phyloP scores from a whole-genome alignment of 352 stramenopile genomes.

The Discostella stelligera region DNA sequence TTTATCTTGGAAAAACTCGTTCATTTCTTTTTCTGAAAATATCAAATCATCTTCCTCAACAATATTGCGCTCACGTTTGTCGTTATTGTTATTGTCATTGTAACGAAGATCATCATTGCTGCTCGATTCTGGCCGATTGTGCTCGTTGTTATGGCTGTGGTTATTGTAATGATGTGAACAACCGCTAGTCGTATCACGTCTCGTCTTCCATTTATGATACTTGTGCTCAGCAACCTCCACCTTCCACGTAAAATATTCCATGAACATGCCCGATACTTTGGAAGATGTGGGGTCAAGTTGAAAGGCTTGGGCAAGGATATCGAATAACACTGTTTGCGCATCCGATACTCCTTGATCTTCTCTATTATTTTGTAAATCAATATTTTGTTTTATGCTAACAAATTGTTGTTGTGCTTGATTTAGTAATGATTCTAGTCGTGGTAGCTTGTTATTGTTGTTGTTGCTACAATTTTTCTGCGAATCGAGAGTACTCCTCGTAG shows the following conservation, averaged over 20 bases:
- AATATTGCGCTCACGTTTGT: too few species aligned
- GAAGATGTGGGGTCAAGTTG: constrained; percentile 32
- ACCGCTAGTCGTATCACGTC: background rate
- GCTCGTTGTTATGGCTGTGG: too few species aligned
- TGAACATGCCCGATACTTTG: constrained; percentile 32
- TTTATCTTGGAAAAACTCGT: constrained; percentile 43
- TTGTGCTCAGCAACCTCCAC: constrained; percentile 19
- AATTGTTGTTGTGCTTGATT: background rate
- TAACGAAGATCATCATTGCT: too few species aligned
- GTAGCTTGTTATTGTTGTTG: background rate
- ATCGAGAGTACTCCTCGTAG: too few species aligned
- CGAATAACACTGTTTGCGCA: constrained; percentile 2
- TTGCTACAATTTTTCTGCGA: background rate
- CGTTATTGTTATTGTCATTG: background rate
- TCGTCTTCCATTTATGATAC: constrained; percentile 20
- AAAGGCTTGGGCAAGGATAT: constrained; percentile 25
- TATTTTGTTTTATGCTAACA: background rate
- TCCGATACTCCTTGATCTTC: background rate
- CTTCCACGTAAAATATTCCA: constrained; percentile 31
- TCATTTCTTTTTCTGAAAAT: constrained; percentile 22
- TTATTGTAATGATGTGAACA: too few species aligned
- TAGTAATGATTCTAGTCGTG: background rate
- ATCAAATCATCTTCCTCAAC: background rate
- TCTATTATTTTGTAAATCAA: background rate
- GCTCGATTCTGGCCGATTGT: too few species aligned